A percentile compares a stretch with the other conserved stretches of the same genome.
Conservation (phyloP, 805 yeast species). For the Grigorovia yakushimaensis region DNA sequence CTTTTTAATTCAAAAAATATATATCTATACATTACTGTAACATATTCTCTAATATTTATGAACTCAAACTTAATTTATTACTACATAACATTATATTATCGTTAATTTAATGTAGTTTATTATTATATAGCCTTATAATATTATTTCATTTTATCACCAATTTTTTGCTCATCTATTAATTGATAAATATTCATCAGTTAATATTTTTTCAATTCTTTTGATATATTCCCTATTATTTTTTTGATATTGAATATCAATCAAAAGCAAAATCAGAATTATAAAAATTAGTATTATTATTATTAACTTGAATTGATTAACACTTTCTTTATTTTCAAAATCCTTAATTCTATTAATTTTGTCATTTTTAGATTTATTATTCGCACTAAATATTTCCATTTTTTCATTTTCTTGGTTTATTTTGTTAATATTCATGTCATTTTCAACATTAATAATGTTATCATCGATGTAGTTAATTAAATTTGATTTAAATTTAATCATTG, state of each 20-base stretch:
- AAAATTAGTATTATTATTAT: neutral
- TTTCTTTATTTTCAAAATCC: neutral
- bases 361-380: no score
- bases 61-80: neutral
- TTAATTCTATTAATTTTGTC: neutral
- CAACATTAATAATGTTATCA: slow-evolving; percentile 8
- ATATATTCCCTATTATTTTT: neutral
- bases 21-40: neutral
- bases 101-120: no score
- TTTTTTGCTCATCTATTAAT: neutral
- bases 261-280: neutral
- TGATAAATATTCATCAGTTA: neutral
- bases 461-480: slow-evolving; percentile 20
- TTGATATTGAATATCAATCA: slow-evolving; percentile 3
- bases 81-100: no score
- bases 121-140: no score
- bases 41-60: neutral
- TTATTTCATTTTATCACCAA: no score
- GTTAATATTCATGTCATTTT: no score
- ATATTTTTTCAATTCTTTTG: neutral
- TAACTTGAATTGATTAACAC: neutral
- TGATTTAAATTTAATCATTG: slow-evolving; percentile 39
- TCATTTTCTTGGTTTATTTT: no score
- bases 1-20: slow-evolving; percentile 6
- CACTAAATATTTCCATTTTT: no score